Evolutionary conservation across 306 rosid genomes (phyloP).

Genomic region (Quercus rubra): DNA sequence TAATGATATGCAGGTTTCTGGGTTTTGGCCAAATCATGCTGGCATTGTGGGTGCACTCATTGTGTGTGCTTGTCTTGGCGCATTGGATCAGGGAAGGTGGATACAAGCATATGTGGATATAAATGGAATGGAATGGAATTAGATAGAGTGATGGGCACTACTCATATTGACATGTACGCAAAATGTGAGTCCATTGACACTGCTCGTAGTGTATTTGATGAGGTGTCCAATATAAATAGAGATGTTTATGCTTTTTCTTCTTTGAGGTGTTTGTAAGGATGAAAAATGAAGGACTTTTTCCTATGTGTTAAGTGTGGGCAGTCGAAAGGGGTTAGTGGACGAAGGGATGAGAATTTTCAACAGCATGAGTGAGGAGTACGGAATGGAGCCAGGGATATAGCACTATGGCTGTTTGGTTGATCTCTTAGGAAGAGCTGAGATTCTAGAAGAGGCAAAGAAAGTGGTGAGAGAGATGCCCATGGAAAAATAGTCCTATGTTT

Average conservation of each 20-base stretch:
- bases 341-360: slow-evolving; percentile 34
- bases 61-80: slow-evolving; percentile 44
- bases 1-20: slow-evolving; percentile 31
- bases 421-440: too few species aligned
- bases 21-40: slow-evolving; percentile 30
- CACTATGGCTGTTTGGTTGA: too few species aligned
- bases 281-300: slow-evolving; percentile 32
- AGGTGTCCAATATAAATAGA: slow-evolving; percentile 20
- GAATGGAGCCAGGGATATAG: too few species aligned
- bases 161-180: slow-evolving; percentile 40
- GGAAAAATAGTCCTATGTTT: slow-evolving; percentile 32
- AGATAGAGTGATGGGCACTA: slow-evolving; percentile 37
- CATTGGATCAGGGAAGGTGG: slow-evolving; percentile 16
- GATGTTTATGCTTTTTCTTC: slow-evolving; percentile 45
- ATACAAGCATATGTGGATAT: slow-evolving; percentile 37
- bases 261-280: slow-evolving; percentile 32
- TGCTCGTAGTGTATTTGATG: slow-evolving; percentile 29
- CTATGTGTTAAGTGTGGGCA: slow-evolving; percentile 41
- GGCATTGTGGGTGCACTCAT: slow-evolving; percentile 38
- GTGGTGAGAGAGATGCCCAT: slow-evolving; percentile 36
- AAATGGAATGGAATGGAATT: slow-evolving; percentile 23
- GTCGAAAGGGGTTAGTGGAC: slow-evolving; percentile 35
- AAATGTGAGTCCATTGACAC: slow-evolving; percentile 39
- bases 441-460: neutral
- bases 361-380: slow-evolving; percentile 21